Conservation (phyloP, 768 basidiomycete species). For the Leccinum longicurvipes region DNA sequence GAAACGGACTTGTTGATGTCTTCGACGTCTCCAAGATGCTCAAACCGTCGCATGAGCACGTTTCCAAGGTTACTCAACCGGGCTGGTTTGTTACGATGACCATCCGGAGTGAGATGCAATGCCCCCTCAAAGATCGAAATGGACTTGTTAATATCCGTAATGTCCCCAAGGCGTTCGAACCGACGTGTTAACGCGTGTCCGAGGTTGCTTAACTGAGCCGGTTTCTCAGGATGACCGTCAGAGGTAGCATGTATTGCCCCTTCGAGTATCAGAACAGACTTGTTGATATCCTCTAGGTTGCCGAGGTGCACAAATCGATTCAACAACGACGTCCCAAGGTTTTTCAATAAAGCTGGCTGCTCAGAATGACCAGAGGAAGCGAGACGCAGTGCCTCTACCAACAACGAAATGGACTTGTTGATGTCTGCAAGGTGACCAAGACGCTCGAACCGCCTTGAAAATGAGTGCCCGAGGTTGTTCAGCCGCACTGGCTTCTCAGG, state of each 20-base stretch:
- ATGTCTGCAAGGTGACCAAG: not conserved
- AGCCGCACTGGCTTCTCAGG: not conserved
- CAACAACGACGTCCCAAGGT: not conserved
- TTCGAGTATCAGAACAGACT: not conserved
- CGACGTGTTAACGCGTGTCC: not conserved
- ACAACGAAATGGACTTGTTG: not conserved
- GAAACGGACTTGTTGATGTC: not conserved
- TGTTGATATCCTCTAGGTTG: not conserved
- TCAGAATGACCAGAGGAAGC: not conserved
- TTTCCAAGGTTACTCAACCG: not conserved
- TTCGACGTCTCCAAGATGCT: not conserved
- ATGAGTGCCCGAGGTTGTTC: not conserved
- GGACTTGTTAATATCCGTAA: not conserved
- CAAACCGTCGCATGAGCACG: not conserved
- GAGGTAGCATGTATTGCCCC: not conserved
- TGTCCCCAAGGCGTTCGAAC: not conserved
- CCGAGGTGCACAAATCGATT: not conserved
- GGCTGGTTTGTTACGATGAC: not conserved
- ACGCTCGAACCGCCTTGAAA: not conserved
- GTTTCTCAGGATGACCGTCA: not conserved
- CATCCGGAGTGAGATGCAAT: not conserved
- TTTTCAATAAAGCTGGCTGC: not conserved
- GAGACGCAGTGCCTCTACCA: not conserved
- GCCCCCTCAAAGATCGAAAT: not conserved
- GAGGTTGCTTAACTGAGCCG: not conserved